These are phyloP conservation scores for Cryptococcus hybrid DNA, from an alignment of 1,284 basidiomycete genomes.

Conservation along the genomic window DNA sequence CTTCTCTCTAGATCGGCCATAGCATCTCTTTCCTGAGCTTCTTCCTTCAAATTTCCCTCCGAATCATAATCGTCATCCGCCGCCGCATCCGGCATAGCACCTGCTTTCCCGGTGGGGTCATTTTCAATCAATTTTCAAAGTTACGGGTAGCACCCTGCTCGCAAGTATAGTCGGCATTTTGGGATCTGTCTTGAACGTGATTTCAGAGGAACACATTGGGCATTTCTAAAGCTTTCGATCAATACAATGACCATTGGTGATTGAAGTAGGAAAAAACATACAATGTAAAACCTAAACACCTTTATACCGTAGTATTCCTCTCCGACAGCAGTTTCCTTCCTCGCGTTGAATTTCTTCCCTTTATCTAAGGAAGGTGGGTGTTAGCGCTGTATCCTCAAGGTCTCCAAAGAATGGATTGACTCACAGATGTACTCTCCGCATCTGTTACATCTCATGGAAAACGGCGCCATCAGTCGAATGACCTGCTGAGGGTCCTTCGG, in stretches of 20 bases:
- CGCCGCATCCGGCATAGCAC: slow-evolving; percentile 43
- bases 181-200: slow-evolving; percentile 99
- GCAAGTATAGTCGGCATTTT: slow-evolving; percentile 92
- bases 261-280: slow-evolving; percentile 18
- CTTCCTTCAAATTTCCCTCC: slow-evolving; percentile 59
- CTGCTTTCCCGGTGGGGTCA: slow-evolving; percentile 33
- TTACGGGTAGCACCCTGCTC: slow-evolving; percentile 94
- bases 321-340: slow-evolving; percentile 95
- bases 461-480: slow-evolving; percentile 98
- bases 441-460: slow-evolving; percentile 94
- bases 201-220: slow-evolving; percentile 92
- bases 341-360: slow-evolving; percentile 99
- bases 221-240: slow-evolving; percentile 52
- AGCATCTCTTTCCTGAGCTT: slow-evolving; percentile 62
- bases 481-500: slow-evolving; percentile 93
- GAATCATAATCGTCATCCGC: slow-evolving; percentile 56
- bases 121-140: slow-evolving; percentile 63
- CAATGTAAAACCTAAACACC: slow-evolving; percentile 52
- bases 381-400: not conserved
- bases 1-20: slow-evolving; percentile 96
- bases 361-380: slow-evolving; percentile 52
- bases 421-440: slow-evolving; percentile 97
- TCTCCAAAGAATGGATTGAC: slow-evolving; percentile 9
- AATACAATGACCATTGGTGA: not conserved
- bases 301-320: slow-evolving; percentile 99